Conservation (phyloP, 1,284 basidiomycete species). For the Trametes hirsuta region DNA sequence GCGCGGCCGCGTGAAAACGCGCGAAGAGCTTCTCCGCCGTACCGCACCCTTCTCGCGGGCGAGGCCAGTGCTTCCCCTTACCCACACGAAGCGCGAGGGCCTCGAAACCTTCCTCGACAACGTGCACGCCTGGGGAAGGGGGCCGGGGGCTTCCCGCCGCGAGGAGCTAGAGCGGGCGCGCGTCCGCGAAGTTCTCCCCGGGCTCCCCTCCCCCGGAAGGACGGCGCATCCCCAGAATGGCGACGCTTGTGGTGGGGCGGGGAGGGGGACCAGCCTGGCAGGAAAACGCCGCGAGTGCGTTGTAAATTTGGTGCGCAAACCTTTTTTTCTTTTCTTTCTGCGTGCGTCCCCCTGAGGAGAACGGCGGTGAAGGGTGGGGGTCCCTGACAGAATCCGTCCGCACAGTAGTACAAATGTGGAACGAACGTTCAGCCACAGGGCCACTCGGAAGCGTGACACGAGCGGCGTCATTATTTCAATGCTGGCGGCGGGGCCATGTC, state of each 20-base stretch:
- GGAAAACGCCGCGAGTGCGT: neutral
- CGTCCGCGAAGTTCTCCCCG: slow-evolving; percentile 9
- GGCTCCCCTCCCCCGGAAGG: slow-evolving; percentile 10
- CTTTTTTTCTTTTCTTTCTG: neutral
- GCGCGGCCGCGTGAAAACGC: no score
- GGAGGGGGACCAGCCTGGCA: neutral
- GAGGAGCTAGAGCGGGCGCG: neutral
- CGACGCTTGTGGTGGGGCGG: slow-evolving; percentile 3
- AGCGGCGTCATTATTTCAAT: no score
- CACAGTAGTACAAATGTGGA: no score
- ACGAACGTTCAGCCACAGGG: no score
- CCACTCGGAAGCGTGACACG: no score
- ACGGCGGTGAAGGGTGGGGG: neutral
- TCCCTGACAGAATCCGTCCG: slow-evolving; percentile 1
- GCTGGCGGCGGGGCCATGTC: no score
- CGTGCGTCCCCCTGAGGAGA: no score
- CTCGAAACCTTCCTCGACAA: neutral
- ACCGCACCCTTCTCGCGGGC: no score
- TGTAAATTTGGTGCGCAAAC: neutral
- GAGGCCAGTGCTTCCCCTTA: no score
- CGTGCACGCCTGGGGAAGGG: neutral
- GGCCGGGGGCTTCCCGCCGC: neutral
- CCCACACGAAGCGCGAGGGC: neutral
- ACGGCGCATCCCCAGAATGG: slow-evolving; percentile 5
- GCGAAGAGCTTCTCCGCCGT: no score